A percentile compares a stretch with the other conserved stretches of the same genome.
These are phyloP conservation scores for Diplosphaera chodatii DNA, from an alignment of 139 green algal genomes.

Conservation along the genomic window DNA sequence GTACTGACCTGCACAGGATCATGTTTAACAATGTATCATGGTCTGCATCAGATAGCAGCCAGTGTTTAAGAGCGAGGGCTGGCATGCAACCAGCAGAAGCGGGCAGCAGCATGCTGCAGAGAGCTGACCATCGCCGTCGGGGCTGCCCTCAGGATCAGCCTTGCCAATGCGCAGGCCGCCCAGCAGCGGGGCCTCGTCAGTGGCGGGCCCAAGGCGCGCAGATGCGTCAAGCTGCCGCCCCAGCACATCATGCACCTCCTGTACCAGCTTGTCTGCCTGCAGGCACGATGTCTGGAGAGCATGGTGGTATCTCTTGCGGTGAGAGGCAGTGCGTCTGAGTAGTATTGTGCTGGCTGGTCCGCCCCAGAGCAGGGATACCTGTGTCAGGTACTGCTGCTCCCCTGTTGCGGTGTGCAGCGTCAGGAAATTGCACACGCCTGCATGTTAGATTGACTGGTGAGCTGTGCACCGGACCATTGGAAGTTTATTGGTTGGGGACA, in stretches of 20 bases:
- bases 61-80: too few species aligned
- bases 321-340: too few species aligned
- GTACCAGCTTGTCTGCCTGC: conserved; percentile 22
- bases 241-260: conserved; percentile 31
- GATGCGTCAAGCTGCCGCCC: conserved; percentile 12
- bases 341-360: too few species aligned
- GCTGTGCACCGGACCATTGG: too few species aligned
- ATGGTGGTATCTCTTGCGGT: not conserved
- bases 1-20: conserved; percentile 36
- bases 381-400: conserved; percentile 10
- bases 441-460: too few species aligned
- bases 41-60: too few species aligned
- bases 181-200: conserved; percentile 26
- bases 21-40: too few species aligned
- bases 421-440: conserved; percentile 35
- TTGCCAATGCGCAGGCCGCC: conserved; percentile 50
- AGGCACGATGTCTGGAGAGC: not conserved
- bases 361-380: not conserved
- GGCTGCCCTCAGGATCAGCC: conserved; percentile 22
- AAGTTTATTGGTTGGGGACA: too few species aligned
- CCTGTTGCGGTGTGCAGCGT: conserved; percentile 24
- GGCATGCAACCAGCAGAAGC: too few species aligned
- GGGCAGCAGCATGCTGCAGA: too few species aligned
- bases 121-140: conserved; percentile 48
- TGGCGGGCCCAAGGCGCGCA: conserved; percentile 14